Conservation (phyloP, 495 filamentous ascomycete genomes). For the Podospora didyma region DNA sequence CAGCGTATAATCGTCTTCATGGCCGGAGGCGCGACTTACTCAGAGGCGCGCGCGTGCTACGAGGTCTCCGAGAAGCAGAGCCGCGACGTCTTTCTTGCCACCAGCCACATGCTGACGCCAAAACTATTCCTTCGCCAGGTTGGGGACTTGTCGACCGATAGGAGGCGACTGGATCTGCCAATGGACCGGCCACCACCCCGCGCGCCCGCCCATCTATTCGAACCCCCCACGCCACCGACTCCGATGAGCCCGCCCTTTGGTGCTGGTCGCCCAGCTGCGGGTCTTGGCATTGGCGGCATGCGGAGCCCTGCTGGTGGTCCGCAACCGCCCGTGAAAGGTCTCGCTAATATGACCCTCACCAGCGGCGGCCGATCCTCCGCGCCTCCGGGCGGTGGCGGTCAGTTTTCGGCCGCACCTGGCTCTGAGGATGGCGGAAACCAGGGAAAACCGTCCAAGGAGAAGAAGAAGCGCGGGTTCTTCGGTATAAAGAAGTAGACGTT, state of each 20-base stretch:
- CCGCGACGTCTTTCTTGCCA: conserved; percentile 86
- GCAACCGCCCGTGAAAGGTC: conserved; percentile 24
- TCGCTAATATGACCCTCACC: conserved; percentile 29
- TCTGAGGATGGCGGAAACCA: conserved; percentile 34
- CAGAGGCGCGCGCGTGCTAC: conserved; percentile 84
- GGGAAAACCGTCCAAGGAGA: conserved; percentile 48
- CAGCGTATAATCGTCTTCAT: conserved; percentile 94
- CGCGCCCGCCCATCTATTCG: conserved; percentile 83
- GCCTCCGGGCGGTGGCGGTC: conserved; percentile 20
- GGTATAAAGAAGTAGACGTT: conserved; percentile 52
- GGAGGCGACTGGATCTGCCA: conserved; percentile 72
- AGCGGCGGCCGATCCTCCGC: conserved; percentile 13
- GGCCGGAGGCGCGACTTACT: conserved; percentile 92
- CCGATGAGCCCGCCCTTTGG: conserved; percentile 6
- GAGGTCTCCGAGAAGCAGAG: conserved; percentile 67
- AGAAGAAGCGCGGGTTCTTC: conserved; percentile 79
- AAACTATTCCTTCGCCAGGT: conserved; percentile 77
- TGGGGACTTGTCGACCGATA: conserved; percentile 69
- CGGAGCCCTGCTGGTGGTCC: conserved; percentile 18
- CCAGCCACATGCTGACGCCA: conserved; percentile 85
- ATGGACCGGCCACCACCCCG: conserved; percentile 73
- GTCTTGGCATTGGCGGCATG: conserved; percentile 16
- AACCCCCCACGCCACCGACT: conserved; percentile 57
- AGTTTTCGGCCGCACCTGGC: conserved; percentile 9
- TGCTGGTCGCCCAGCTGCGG: conserved; percentile 10